phyloP scores from a whole-genome alignment of 495 filamentous ascomycete genomes.

The Annulohypoxylon stygium region DNA sequence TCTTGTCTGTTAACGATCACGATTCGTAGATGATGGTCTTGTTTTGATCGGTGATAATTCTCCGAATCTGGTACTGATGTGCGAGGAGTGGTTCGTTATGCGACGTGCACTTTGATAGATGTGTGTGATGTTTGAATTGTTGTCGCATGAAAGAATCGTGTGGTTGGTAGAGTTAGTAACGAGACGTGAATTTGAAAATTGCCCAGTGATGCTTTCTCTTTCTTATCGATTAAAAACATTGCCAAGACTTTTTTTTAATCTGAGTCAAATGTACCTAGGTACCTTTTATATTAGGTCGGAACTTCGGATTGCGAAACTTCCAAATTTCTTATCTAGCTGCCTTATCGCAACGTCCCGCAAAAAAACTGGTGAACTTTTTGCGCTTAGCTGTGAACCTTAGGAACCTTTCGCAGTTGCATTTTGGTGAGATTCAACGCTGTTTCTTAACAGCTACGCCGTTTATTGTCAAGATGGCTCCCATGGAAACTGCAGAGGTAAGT shows the following conservation, averaged over 20 bases:
- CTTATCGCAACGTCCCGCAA: constrained; percentile 34
- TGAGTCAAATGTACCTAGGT: neutral
- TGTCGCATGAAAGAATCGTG: constrained; percentile 13
- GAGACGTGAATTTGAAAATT: constrained; percentile 21
- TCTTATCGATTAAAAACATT: constrained; percentile 10
- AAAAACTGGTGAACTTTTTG: constrained; percentile 46
- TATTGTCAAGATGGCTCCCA: constrained; percentile 40
- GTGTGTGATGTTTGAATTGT: neutral
- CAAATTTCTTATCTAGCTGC: constrained; percentile 10
- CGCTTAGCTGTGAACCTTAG: constrained; percentile 14
- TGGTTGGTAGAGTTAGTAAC: neutral
- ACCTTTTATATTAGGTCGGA: constrained; percentile 4
- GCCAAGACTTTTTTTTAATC: neutral
- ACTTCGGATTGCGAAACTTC: constrained; percentile 1
- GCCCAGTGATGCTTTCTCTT: constrained; percentile 9
- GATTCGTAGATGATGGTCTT: constrained; percentile 19
- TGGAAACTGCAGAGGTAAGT: constrained; percentile 37
- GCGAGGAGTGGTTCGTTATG: neutral
- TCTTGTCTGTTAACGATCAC: constrained; percentile 58
- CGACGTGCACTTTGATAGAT: neutral
- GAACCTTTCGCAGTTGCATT: neutral
- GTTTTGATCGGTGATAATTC: neutral
- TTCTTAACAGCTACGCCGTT: constrained; percentile 4
- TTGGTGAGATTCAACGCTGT: constrained; percentile 17
- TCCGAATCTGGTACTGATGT: neutral